Evolutionary conservation across 345 rosid species (phyloP), one percentile per base, ranked within the genome.

Genomic region (Citrus australasica): DNA sequence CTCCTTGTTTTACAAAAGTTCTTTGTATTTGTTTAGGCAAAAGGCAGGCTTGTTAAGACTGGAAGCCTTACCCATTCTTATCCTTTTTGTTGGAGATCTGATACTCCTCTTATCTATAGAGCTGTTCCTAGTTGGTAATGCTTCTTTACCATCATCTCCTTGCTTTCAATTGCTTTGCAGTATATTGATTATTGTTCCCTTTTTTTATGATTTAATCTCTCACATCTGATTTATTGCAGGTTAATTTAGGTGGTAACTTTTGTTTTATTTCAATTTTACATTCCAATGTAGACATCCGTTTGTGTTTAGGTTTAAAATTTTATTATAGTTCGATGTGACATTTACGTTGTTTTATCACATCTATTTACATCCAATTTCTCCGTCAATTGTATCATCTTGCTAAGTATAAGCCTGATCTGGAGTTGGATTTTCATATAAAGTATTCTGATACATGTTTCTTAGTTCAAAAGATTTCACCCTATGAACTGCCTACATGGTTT

Each of bases 111-210:
- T 72, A 91, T 96, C 35, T 94, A 94, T 77, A 87, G 98, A 88
- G 99, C 98, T 74, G 97, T 96, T 81, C 98, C 98, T 7, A 96
- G 98, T 82, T 96, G 99, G 99, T 96, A 85, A 76, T 42, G 79
- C 76, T 67, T 62, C 60, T 78, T 80, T 56, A 17, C 75, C 24
- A 9, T 30, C 24, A 28, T 74, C 58, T 66, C 22, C 3, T 61
- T 30, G 40, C n/a, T 24, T 3, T 21, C 30, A 28, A 22, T 4
- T 65, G 24, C 63, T 14, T 48, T 30, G 1, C 72, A 67, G 70
- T 33, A 21, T 25, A 71, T 16, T 71, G 27, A 48, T 37, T 27
- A 42, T n/a, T 58, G 11, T 17, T 0, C 33, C 7, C 16, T 51
- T 38, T 38, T 42, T 65, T 74, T 71, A 75, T 2, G 32, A 32